Conservation (phyloP, 148 eudicot genomes). For the Gaultheria prostrata region DNA sequence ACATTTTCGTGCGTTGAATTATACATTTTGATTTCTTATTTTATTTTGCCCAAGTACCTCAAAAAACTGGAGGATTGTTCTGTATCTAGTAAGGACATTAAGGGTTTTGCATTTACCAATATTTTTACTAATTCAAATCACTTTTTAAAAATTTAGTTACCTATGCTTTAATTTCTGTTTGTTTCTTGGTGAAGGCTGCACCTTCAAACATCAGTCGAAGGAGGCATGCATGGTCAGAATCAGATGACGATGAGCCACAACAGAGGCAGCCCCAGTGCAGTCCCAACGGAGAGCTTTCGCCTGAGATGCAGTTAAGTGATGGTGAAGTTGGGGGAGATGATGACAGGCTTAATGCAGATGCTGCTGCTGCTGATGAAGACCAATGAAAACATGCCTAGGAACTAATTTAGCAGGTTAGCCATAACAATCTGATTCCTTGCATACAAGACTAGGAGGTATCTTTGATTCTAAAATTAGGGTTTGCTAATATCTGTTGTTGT, state of each 20-base stretch:
- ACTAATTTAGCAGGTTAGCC: conserved; percentile 11
- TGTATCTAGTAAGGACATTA: neutral
- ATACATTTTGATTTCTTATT: neutral
- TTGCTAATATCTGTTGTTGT: neutral
- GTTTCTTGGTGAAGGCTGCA: conserved; percentile 39
- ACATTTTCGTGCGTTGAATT: neutral
- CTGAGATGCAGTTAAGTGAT: conserved; percentile 51
- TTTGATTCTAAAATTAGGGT: neutral
- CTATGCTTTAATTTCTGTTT: neutral
- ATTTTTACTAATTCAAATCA: neutral
- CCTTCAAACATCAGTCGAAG: conserved; percentile 51
- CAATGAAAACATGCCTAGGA: conserved; percentile 1
- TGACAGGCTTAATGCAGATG: conserved; percentile 21
- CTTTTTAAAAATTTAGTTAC: neutral
- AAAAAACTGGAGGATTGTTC: neutral
- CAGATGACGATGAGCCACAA: conserved; percentile 79
- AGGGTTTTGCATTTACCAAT: neutral
- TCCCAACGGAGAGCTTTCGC: conserved; percentile 35
- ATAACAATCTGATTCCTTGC: neutral
- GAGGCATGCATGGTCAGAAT: conserved; percentile 77
- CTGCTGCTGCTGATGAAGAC: conserved; percentile 30
- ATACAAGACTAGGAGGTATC: neutral
- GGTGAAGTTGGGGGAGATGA: conserved; percentile 37
- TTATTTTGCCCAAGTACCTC: neutral
- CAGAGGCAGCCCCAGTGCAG: conserved; percentile 44